phyloP scores from a whole-genome alignment of 2,329 filamentous ascomycete species.

The Pyricularia sp. region DNA sequence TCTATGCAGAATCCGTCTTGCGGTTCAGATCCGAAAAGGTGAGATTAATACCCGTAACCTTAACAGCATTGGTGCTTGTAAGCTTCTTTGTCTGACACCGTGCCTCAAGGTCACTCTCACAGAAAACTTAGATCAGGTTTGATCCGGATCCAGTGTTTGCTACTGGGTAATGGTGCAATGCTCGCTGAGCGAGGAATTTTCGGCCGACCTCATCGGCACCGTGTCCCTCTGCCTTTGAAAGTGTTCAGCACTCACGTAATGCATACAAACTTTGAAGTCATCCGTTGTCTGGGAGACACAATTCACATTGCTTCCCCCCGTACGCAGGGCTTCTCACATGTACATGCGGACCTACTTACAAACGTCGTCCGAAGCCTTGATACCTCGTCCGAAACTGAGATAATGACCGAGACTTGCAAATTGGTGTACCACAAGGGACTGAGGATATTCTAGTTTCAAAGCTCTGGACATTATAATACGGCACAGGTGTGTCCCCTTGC shows the following conservation, averaged over 20 bases:
- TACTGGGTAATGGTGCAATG: neutral
- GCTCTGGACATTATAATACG: neutral
- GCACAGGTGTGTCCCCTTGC: neutral
- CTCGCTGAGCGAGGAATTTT: neutral
- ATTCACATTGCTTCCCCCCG: neutral
- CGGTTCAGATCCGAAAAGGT: too few relatives aligned
- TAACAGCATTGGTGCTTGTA: too few relatives aligned
- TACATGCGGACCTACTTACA: too few relatives aligned
- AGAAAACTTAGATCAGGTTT: neutral
- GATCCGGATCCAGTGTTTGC: neutral
- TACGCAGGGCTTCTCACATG: neutral
- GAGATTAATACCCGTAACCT: too few relatives aligned
- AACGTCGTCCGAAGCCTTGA: neutral
- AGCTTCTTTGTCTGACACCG: neutral
- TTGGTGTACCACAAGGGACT: neutral
- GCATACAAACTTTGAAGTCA: neutral
- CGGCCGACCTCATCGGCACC: neutral
- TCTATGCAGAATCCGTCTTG: too few relatives aligned
- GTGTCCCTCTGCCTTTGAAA: neutral
- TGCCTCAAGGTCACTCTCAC: neutral
- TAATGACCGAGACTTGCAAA: neutral
- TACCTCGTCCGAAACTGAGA: neutral
- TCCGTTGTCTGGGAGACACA: neutral
- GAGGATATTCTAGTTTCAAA: neutral
- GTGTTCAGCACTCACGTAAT: neutral